phyloP scores from a whole-genome alignment of 2,329 filamentous ascomycete genomes.

The Fusarium austroafricanum region DNA sequence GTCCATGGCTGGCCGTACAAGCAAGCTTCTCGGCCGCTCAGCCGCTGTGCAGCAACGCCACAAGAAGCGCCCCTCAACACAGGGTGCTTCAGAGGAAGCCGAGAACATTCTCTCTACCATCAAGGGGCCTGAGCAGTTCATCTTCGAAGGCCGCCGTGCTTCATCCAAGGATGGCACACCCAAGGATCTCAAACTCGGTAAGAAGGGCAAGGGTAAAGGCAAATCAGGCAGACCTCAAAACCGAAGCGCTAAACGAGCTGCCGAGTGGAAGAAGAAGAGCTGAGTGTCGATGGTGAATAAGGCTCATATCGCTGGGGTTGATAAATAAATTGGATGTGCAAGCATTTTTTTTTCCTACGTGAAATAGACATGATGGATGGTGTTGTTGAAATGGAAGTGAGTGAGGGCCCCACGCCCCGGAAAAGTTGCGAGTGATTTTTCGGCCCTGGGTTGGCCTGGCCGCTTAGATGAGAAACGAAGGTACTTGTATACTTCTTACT shows the following conservation, averaged over 20 bases:
- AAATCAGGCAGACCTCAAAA: conserved; percentile 53
- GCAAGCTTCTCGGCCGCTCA: conserved; percentile 78
- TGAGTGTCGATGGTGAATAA: conserved; percentile 19
- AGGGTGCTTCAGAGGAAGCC: conserved; percentile 39
- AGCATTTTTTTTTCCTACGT: conserved; percentile 5
- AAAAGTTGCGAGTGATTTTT: conserved; percentile 40
- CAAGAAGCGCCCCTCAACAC: conserved; percentile 37
- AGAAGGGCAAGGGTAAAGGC: conserved; percentile 64
- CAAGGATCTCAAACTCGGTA: conserved; percentile 70
- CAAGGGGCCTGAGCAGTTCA: conserved; percentile 74
- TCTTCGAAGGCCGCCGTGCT: conserved; percentile 86
- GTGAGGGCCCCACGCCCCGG: conserved; percentile 24
- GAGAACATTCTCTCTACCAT: conserved; percentile 42
- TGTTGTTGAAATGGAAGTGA: not conserved
- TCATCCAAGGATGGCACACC: conserved; percentile 73
- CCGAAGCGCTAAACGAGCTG: conserved; percentile 54
- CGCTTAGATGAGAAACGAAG: conserved; percentile 32
- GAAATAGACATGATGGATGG: conserved; percentile 7
- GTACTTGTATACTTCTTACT: conserved; percentile 10
- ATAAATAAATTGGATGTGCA: conserved; percentile 13
- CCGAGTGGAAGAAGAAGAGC: conserved; percentile 60
- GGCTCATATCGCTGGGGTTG: conserved; percentile 3
- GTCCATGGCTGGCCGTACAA: conserved; percentile 77
- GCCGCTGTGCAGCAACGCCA: conserved; percentile 64
- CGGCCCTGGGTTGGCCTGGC: conserved; percentile 13